Evolutionary conservation across 2,329 filamentous ascomycete genomes (phyloP), one percentile per base, ranked within the genome.

Genomic region (Penicillium corylophilum): DNA sequence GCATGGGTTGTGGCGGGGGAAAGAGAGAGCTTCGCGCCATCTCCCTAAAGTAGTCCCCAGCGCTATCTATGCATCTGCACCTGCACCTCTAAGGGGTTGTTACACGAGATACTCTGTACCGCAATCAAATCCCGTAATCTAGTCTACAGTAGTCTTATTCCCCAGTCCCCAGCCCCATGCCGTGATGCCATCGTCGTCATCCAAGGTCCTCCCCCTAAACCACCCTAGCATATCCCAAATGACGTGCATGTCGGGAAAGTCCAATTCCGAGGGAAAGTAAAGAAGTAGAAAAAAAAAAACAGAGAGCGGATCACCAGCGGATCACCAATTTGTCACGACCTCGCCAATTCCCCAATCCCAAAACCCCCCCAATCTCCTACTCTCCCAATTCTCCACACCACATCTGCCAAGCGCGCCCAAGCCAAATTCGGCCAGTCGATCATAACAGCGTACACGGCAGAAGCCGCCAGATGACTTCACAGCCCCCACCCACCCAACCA

Each of bases 401-500:
- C 4, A 23, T 39, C 36, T 1, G 22, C 36, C 18, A 39, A 23
- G 10, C 9, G 22, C 23, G 13, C 6, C 23, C 39, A 41, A 26
- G n/a, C 12, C 39, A 12, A 22, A 38, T 10, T 3, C 18, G 16
- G 18, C 10, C 9, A 38, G 31, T 16, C 31, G 35, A 38, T 38
- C 16, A 36, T n/a, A 36, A 36, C 31, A 15, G 29, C 29, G 15
- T n/a, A n/a, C 39, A 26, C 56, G 60, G 60, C 54, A 49, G 53
- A 57, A 52, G 59, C 57, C 59, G 60, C 33, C 49, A 43, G 40
- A 56, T 63, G 57, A 63, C 51, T 45, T 63, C 59, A 63, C 24
- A 29, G 29, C 40, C 47, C 47, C 53, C 59, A 59, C 58, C 23
- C 10, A 2, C 8, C 29, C 12, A 38, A 23, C 29, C 24, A 22